Evolutionary conservation across 768 basidiomycete genomes (phyloP).

Genomic region (Daedaleopsis nitida): DNA sequence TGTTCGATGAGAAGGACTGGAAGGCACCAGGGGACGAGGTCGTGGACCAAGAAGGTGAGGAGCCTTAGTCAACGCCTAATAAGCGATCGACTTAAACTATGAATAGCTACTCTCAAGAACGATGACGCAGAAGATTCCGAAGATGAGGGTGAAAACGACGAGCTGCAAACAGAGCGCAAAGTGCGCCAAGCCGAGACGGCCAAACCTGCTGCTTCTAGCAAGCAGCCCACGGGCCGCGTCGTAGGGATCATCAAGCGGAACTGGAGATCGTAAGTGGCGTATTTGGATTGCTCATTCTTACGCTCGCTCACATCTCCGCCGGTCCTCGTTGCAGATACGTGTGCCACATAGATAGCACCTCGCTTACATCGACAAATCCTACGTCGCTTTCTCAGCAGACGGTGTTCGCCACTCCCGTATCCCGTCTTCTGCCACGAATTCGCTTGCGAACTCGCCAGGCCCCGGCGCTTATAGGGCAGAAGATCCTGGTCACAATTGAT

Average conservation of each 20-base stretch:
- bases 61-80: conserved; percentile 1
- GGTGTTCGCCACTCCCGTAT: conserved; percentile 93
- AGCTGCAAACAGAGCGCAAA: conserved; percentile 33
- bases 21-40: conserved; percentile 91
- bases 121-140: conserved; percentile 84
- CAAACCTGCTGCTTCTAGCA: conserved; percentile 47
- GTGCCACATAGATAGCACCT: conserved; percentile 91
- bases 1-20: conserved; percentile 89
- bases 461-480: conserved; percentile 83
- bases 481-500: conserved; percentile 95
- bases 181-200: conserved; percentile 26
- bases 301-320: conserved; percentile 3
- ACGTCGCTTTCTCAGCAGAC: conserved; percentile 87
- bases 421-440: conserved; percentile 89
- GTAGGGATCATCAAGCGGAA: conserved; percentile 94
- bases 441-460: conserved; percentile 95
- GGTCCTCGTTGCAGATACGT: conserved; percentile 61
- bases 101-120: conserved; percentile 74
- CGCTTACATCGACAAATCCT: conserved; percentile 74
- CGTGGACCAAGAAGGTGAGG: conserved; percentile 86
- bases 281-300: not conserved
- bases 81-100: conserved; percentile 2
- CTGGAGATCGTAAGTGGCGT: conserved; percentile 82
- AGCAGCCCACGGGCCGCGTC: conserved; percentile 88
- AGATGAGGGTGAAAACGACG: conserved; percentile 48